Evolutionary conservation across 2,329 filamentous ascomycete genomes (phyloP).

Genomic region (Cryoendolithus antarcticus): DNA sequence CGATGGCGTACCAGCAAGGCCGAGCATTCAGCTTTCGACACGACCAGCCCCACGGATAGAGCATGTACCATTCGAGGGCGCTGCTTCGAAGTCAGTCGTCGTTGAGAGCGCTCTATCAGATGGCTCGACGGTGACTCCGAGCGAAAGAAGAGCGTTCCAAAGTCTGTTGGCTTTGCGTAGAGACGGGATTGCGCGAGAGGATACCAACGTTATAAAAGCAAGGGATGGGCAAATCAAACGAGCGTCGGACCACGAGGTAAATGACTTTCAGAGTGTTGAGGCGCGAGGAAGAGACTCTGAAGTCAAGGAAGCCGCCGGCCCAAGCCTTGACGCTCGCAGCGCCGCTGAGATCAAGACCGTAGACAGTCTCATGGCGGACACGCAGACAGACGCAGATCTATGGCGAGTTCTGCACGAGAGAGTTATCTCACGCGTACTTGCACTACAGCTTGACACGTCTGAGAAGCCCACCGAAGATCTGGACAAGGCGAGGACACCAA

Average conservation of each 20-base stretch:
- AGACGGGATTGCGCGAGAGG: no score
- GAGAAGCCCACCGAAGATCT: neutral
- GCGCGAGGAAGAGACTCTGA: neutral
- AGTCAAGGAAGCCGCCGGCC: neutral
- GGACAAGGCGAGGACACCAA: neutral
- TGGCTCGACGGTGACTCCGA: slow-evolving; percentile 3
- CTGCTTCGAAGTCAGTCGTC: slow-evolving; percentile 1
- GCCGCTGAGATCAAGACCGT: slow-evolving; percentile 1
- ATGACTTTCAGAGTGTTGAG: neutral
- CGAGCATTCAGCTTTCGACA: no score
- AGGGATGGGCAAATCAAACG: neutral
- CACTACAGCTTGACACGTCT: slow-evolving; percentile 1
- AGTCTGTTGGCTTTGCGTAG: slow-evolving; percentile 1
- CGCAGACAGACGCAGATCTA: slow-evolving; percentile 4
- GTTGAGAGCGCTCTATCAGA: neutral
- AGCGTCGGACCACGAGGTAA: neutral
- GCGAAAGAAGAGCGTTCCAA: slow-evolving; percentile 5
- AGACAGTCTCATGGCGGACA: neutral
- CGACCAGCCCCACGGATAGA: neutral
- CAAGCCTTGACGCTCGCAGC: neutral
- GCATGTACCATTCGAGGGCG: slow-evolving; percentile 4
- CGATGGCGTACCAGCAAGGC: no score
- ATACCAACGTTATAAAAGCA: no score
- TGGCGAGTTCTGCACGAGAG: slow-evolving; percentile 3
- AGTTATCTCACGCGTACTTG: slow-evolving; percentile 1